Evolutionary conservation across 148 eudicot species (phyloP), one percentile per base, ranked within the genome.

Genomic region (Nyssa sinensis): DNA sequence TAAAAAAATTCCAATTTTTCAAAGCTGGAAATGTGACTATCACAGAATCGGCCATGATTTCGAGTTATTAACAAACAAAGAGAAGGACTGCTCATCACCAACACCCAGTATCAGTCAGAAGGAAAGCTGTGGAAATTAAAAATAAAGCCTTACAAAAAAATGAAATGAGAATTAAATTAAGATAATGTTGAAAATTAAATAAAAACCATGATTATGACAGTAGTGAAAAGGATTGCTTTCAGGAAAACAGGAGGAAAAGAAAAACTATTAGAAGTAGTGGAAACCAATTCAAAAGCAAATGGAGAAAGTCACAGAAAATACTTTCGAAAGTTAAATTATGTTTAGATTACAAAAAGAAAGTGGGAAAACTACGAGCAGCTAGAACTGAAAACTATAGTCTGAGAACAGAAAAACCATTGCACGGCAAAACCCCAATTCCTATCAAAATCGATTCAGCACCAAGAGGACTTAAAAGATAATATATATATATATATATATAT

Each of bases 241-340:
- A n/a, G n/a, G n/a, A n/a, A n/a, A 44, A 19, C 51, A 44, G n/a
- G n/a, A 44, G 76, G 63, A 39, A 29, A 64, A 4, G 57, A 49
- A n/a, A 17, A 66, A 30, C 34, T 41, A 81, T 60, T 8, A 67
- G 44, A 68, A 75, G 23, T 37, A 75, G 53, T 27, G 51, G 24
- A 69, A 31, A 70, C 9, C 66, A 19, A 47, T 67, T 23, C 37
- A 33, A 69, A 62, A 39, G 61, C 41, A 33, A 75, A 37, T 33
- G 64, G 59, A 59, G 28, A 59, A 64, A 24, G 34, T 61, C 6
- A 44, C 57, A 25, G 64, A 65, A 63, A 70, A 64, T 31, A 0
- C 35, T 65, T 66, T 31, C 24, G 57, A 28, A 69, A 44, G 51
- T 0, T 12, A 44, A 44, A 44, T 2, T 1, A 3, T 11, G 51